Percentiles rank a stretch among this genome's conserved stretches.
These are phyloP conservation scores for Ophiostoma ulmi DNA, from an alignment of 2,329 filamentous ascomycete species.

Conservation along the genomic window DNA sequence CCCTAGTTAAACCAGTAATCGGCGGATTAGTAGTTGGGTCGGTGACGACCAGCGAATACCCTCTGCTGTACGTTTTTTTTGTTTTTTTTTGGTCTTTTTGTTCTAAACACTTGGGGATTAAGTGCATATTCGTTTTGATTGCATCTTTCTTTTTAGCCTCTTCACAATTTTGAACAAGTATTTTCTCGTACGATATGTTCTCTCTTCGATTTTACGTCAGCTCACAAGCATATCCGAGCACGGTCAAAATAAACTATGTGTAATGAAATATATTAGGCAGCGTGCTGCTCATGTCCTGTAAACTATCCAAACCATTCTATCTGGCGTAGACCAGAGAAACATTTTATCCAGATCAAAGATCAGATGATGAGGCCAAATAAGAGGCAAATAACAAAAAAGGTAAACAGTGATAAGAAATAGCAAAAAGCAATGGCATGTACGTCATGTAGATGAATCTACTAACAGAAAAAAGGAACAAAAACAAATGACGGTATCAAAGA, in stretches of 20 bases:
- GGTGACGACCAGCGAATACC: slow-evolving; percentile 1
- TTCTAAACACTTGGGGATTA: no score
- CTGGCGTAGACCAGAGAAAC: slow-evolving; percentile 15
- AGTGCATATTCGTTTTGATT: no score
- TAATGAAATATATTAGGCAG: neutral
- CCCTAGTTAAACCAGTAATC: neutral
- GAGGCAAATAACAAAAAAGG: neutral
- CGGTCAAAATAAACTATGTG: no score
- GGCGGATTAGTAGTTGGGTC: slow-evolving; percentile 1
- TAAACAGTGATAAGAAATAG: neutral
- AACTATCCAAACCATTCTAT: slow-evolving; percentile 11
- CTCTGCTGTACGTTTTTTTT: neutral
- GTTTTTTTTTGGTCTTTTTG: neutral
- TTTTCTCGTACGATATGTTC: no score
- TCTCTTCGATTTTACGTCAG: neutral
- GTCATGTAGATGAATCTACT: slow-evolving; percentile 5
- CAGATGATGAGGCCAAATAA: neutral
- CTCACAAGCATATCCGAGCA: no score
- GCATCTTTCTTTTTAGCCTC: no score
- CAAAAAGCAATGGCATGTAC: slow-evolving; percentile 13
- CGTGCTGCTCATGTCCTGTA: slow-evolving; percentile 2
- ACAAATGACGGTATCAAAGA: neutral
- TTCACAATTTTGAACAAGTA: no score
- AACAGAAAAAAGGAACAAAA: neutral
- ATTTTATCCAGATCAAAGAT: neutral